Base-by-base conservation (phyloP, 371 early-diverging fungal species). In the Lichtheimia hyalospora region DNA sequence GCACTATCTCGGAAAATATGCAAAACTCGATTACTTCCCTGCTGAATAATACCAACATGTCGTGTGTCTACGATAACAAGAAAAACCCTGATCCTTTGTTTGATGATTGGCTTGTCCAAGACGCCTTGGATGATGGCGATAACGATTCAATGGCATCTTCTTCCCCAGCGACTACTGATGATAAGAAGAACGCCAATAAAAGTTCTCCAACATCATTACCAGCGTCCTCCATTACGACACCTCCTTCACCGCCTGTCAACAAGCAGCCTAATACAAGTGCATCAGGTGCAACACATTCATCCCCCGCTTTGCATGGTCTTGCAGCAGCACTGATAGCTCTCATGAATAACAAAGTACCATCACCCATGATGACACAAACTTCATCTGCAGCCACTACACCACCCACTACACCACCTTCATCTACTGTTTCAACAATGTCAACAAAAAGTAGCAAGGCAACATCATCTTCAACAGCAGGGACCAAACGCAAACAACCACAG, bases 31-130 rank as follows among this genome's bases (percentile, higher is more conserved):
- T 46, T 46, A 46, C 46, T 46, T 46, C 46, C 46, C 21, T 46
- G 46, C 21, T 46, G 21, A 46, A 46, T 18, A 46, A 34, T 8
- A 34, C 5, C 34, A 34, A 34, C 10, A 34, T 34, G 34, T 8
- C 34, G 10, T 34, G 34, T 34, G 34, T 34, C 48, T 48, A 48
- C 48, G 48, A 34, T 3, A 3, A 16, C 52, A 28, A 20, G 27
- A 16, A 34, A 10, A 34, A 18, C 46, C 18, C 46, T 18, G 60
- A 60, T 21, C 60, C 60, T 13, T 25, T 60, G 43, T 60, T 60
- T 52, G 60, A 60, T 21, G 60, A 60, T 21, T 60, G 60, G 60
- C 53, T 60, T 28, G 60, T 60, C 46, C 51, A 60, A 44, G 60
- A 60, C 18, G 60, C 60, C 34, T 27, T 60, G 16, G 60, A 54